Evolutionary conservation across 495 filamentous ascomycete genomes (phyloP), one percentile per base, ranked within the genome.

Genomic region (Xylaria longipes): DNA sequence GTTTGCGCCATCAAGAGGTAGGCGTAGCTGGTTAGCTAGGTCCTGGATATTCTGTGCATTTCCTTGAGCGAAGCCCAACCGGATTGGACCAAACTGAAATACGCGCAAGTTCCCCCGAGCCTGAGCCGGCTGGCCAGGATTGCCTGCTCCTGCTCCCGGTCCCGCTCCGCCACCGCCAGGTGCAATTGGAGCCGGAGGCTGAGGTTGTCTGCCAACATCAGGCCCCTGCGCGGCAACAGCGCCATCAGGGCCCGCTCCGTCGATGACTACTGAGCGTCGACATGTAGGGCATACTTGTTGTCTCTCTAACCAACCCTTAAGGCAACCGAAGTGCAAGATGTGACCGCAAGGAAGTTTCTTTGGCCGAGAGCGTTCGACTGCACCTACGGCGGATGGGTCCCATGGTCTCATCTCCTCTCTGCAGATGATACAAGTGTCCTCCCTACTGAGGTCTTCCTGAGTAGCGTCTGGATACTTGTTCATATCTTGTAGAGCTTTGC

Each of bases 211-310:
- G 69, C 56, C 71, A 62, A 65, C 67, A 62, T 77, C 70, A 20
- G 67, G 73, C n/a, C 71, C 73, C 17, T 58, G 69, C 46, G 73
- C 65, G 14, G 52, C 72, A 48, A 20, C 70, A 50, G 12, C 52
- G n/a, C 68, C 70, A 57, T 75, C 62, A 50, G 73, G 68, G 1
- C 22, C 35, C 39, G 62, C 7, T 46, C 71, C 75, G 0, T 82
- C 78, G 33, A 81, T 76, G 54, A 92, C 81, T 39, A 99, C 97
- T 27, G 96, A 88, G 39, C 93, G 87, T 69, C 96, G 90, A 79
- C 96, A 99, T 4, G 95, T 98, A 14, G 96, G 96, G 80, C 96
- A 99, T 29, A 96, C 94, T 79, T 98, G 97, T 79, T 99, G 96
- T 67, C 96, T 90, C 82, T 98, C 96, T n/a, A 99, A 84, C 96